phyloP scores from a whole-genome alignment of 2,329 filamentous ascomycete species.

The Pseudogymnoascus sp. region DNA sequence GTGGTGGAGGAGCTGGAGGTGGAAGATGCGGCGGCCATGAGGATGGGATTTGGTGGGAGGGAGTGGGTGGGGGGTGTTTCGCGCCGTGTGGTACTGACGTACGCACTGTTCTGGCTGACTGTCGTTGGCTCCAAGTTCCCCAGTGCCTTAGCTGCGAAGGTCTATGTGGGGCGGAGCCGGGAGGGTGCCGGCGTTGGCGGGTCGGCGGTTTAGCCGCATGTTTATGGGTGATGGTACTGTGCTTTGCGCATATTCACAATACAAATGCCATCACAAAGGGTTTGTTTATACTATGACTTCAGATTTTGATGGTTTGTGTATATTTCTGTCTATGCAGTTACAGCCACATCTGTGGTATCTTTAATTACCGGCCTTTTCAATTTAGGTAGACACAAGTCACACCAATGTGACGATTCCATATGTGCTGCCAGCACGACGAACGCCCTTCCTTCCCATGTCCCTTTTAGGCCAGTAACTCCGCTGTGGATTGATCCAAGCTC shows the following conservation, averaged over 20 bases:
- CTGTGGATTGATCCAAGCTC: not conserved
- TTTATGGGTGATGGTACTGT: not conserved
- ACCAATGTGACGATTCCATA: not conserved
- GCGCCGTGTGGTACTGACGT: not conserved
- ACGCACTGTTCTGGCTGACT: not conserved
- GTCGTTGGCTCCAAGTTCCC: not conserved
- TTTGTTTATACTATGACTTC: not conserved
- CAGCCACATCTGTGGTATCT: not conserved
- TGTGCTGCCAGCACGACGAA: not conserved
- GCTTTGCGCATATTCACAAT: not conserved
- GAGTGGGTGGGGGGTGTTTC: not conserved
- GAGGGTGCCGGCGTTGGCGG: not conserved
- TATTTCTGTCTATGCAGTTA: not conserved
- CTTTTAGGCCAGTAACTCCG: not conserved
- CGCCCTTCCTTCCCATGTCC: not conserved
- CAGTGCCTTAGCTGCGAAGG: not conserved
- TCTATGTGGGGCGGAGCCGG: not conserved
- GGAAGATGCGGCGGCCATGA: constrained; percentile 72
- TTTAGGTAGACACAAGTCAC: not conserved
- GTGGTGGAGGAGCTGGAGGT: constrained; percentile 96
- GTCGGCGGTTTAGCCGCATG: constrained; percentile 5
- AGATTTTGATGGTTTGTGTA: not conserved
- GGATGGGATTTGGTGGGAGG: constrained; percentile 57
- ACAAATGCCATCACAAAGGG: not conserved
- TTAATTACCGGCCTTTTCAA: not conserved